Base-by-base conservation (phyloP, 176 grass and related monocot species). In the Phragmites australis region DNA sequence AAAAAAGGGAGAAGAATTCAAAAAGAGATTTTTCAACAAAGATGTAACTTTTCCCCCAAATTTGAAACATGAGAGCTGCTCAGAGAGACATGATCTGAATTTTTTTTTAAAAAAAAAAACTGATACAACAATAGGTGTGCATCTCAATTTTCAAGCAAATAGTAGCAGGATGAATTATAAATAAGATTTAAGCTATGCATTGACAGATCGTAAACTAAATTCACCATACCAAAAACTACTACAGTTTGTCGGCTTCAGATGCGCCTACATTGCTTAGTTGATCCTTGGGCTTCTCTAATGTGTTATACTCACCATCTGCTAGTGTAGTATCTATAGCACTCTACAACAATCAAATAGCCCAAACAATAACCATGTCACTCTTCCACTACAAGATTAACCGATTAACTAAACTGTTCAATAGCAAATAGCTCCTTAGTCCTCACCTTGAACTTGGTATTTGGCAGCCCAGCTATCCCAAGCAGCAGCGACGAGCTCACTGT, bases 361-460 rank as follows among this genome's bases (percentile, higher is more conserved):
- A 6, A 83, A 53, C 47, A 73, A 11, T 6, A 65, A 31, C 40
- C 49, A 15, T 39, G 65, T 44, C 45, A 75, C 13, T 19, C 22
- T 74, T 78, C 19, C 76, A 62, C 27, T 30, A 52, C 41, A 21
- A 62, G 30, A 65, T 72, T 73, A 40, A 51, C 5, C 68, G 23
- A 64, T 72, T 51, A 51, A 40, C 13, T 81, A 75, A 62, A 63
- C 49, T 39, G 85, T 59, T 46, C 15, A 23, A 63, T 50, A 25
- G 70, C 32, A 51, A 37, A 34, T 37, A 65, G 60, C 76, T 79
- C n/a, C 82, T 37, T 5, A 37, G 2, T 37, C 34, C 34, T 70
- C 85, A 91, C 96, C 86, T 93, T 99, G 86, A 99, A 99, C 62
- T 99, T 95, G 19, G 96, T 95, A 76, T 95, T 67, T 3, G 92